A percentile compares a stretch with the other conserved stretches of the same genome.
Evolutionary conservation across 2,329 filamentous ascomycete genomes (phyloP).

Genomic region (Pseudogymnoascus sp.): DNA sequence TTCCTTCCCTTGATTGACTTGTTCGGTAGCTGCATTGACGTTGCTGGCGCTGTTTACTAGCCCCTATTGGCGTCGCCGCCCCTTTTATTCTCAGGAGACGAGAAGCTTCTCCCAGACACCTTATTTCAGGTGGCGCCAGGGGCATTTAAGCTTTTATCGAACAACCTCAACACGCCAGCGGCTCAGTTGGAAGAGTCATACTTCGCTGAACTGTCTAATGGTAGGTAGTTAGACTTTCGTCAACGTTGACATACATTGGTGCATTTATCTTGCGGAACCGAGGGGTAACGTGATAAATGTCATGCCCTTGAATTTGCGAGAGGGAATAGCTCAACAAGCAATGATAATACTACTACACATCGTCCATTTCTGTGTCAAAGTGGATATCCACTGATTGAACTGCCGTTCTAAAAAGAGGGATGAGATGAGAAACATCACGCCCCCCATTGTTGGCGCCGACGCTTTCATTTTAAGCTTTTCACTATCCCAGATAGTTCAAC

Average conservation of each 20-base stretch:
- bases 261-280: neutral
- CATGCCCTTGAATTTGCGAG: neutral
- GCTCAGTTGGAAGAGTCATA: neutral
- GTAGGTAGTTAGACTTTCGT: neutral
- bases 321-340: neutral
- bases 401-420: neutral
- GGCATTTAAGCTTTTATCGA: neutral
- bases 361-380: neutral
- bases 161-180: neutral
- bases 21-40: neutral
- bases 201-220: neutral
- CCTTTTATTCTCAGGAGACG: neutral
- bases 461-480: neutral
- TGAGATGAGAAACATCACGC: neutral
- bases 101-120: neutral
- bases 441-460: neutral
- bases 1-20: neutral
- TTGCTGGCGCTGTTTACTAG: neutral
- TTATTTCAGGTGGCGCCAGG: neutral
- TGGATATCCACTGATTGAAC: neutral
- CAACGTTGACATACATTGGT: neutral
- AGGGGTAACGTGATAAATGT: neutral
- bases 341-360: neutral
- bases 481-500: neutral
- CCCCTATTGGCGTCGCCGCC: neutral